Base-by-base conservation (phyloP, 2,329 filamentous ascomycete species). In the Verticillium tricorpus region DNA sequence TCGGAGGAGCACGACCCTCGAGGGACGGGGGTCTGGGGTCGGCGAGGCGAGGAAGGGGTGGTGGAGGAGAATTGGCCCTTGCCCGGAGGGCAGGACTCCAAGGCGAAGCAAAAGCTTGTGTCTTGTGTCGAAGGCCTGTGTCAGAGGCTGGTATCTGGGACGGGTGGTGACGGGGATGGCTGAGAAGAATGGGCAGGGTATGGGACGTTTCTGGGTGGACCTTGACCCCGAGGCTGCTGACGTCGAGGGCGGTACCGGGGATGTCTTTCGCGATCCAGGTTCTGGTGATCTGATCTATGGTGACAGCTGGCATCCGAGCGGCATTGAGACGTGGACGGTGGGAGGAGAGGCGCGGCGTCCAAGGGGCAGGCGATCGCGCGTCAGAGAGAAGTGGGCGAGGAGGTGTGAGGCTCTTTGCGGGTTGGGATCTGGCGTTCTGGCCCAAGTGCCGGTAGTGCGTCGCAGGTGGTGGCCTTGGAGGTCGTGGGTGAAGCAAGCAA, bases 221-320 rank as follows among this genome's bases (percentile, higher is more conserved):
- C 37, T 45, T 19, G 19, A 22, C 11, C 45, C 8, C 28, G 28
- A 28, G 17, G 45, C n/a, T 19, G 19, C n/a, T 52, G 45, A 52
- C 45, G 45, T 32, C 32, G 25, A 25, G 15, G 54, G 22, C 17
- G 14, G 73, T 69, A 68, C 68, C 71, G 70, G 72, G 57, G 74
- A 72, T 73, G 78, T 76, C 70, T 63, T 61, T 61, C 50, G 79
- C 77, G 71, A 78, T 78, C 80, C 80, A 82, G 66, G 77, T 79
- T 76, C 78, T 77, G 68, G 73, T 73, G 68, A 79, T 81, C 75
- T 75, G 78, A 77, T 82, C 79, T 82, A 81, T 80, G 68, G 76
- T 76, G 72, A 78, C 76, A 74, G 80, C 76, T 71, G 77, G 82
- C 82, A 85, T 84, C 74, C 79, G 81, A 77, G 76, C 81, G 78